Percentiles rank a stretch among this genome's conserved stretches.
These are phyloP conservation scores for Eucalyptus sp. DNA, from an alignment of 345 rosid genomes.

Conservation along the genomic window DNA sequence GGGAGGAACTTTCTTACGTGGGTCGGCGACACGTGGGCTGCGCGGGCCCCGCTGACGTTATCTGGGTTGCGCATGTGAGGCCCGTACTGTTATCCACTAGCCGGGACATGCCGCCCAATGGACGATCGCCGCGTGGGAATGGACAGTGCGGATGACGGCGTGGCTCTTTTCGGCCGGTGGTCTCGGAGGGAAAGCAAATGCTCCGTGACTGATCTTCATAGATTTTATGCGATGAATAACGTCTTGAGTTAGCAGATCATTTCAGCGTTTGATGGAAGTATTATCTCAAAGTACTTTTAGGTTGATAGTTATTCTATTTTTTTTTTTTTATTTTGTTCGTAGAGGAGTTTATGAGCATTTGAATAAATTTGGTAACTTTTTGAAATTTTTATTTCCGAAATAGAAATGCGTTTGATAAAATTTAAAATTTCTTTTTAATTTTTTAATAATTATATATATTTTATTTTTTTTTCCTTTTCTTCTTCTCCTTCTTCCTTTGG, in stretches of 20 bases:
- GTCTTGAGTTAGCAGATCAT: neutral
- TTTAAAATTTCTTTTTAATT: too few relatives aligned
- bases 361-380: too few relatives aligned
- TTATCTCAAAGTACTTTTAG: neutral
- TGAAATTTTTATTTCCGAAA: rapidly evolving
- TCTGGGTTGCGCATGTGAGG: neutral
- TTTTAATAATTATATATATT: too few relatives aligned
- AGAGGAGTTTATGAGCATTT: too few relatives aligned
- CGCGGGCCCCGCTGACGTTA: neutral
- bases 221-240: rapidly evolving
- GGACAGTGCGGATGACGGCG: neutral
- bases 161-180: neutral
- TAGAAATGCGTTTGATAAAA: rapidly evolving
- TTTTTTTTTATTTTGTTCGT: too few relatives aligned
- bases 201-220: neutral
- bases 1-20: neutral
- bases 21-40: neutral
- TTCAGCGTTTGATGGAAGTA: neutral
- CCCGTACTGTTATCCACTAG: neutral
- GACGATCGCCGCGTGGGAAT: neutral
- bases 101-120: neutral
- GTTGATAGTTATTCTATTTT: too few relatives aligned
- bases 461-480: too few relatives aligned
- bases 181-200: neutral
- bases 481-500: too few relatives aligned